Conservation (phyloP, 2,329 filamentous ascomycete species). For the Hymenoscyphus infarciens region DNA sequence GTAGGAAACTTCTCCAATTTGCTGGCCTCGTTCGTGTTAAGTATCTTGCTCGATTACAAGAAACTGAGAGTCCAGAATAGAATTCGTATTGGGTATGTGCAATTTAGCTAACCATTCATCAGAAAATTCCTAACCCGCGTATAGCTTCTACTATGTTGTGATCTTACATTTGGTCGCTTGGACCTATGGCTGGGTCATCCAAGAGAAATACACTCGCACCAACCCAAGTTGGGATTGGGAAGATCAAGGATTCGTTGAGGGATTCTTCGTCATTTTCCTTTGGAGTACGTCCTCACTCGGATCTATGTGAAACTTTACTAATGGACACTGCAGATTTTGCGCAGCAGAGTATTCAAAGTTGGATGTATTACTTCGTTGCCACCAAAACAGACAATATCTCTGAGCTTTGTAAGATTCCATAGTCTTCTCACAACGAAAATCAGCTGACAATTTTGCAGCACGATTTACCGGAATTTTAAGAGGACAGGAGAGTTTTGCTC, state of each 20-base stretch:
- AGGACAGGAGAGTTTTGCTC: conserved; percentile 44
- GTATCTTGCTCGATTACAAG: conserved; percentile 44
- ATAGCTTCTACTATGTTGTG: conserved; percentile 51
- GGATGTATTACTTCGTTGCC: conserved; percentile 53
- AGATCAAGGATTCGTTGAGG: conserved; percentile 56
- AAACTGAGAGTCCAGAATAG: conserved; percentile 36
- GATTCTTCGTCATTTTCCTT: conserved; percentile 64
- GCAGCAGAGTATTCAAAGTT: conserved; percentile 51
- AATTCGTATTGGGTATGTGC: conserved; percentile 30
- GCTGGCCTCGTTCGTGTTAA: conserved; percentile 44
- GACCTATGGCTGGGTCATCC: conserved; percentile 51
- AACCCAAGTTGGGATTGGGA: conserved; percentile 63
- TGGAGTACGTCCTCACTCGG: conserved; percentile 35
- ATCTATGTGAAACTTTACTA: background rate
- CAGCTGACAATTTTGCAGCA: background rate
- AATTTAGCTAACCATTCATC: background rate
- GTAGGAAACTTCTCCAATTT: conserved; percentile 38
- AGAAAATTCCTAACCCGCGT: background rate
- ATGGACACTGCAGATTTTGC: conserved; percentile 39
- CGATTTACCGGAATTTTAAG: conserved; percentile 42
- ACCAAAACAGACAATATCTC: conserved; percentile 55
- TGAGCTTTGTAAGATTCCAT: conserved; percentile 37
- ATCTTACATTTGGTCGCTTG: conserved; percentile 51
- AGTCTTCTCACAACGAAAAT: too few relatives aligned
- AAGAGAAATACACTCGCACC: conserved; percentile 51